Evolutionary conservation across 257 asterid genomes (phyloP).

Genomic region (Schizonepeta tenuifolia): DNA sequence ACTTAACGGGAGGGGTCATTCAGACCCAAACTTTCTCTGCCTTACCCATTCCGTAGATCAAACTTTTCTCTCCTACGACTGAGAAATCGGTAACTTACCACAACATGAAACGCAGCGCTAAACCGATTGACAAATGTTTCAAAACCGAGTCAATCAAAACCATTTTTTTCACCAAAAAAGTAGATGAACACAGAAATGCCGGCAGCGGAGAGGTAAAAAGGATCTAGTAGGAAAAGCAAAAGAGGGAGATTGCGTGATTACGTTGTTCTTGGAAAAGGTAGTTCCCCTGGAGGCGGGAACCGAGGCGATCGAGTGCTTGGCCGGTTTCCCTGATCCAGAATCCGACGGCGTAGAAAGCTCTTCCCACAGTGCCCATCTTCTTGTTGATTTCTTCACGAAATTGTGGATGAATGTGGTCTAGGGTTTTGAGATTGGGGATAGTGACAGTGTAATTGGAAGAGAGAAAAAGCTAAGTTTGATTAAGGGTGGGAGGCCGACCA

Average conservation of each 20-base stretch:
- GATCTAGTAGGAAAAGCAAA: not conserved
- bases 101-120: not conserved
- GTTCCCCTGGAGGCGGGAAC: constrained; percentile 93
- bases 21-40: not conserved
- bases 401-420: constrained; percentile 21
- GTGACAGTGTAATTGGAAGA: constrained; percentile 6
- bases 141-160: constrained; percentile 13
- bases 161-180: constrained; percentile 8
- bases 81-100: not conserved
- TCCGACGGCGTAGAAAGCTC: constrained; percentile 89
- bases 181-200: constrained; percentile 25
- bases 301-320: constrained; percentile 98
- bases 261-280: constrained; percentile 82
- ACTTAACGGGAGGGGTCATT: too few species aligned
- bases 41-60: constrained; percentile 5
- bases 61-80: not conserved
- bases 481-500: constrained; percentile 17
- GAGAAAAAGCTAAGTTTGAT: constrained; percentile 13
- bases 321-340: constrained; percentile 98
- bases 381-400: constrained; percentile 19
- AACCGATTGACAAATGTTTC: not conserved
- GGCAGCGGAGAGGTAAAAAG: constrained; percentile 12
- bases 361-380: constrained; percentile 66
- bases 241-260: constrained; percentile 31
- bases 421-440: constrained; percentile 37